These are phyloP conservation scores for Diaporthe amygdali DNA, from an alignment of 2,329 filamentous ascomycete species.

Conservation along the genomic window DNA sequence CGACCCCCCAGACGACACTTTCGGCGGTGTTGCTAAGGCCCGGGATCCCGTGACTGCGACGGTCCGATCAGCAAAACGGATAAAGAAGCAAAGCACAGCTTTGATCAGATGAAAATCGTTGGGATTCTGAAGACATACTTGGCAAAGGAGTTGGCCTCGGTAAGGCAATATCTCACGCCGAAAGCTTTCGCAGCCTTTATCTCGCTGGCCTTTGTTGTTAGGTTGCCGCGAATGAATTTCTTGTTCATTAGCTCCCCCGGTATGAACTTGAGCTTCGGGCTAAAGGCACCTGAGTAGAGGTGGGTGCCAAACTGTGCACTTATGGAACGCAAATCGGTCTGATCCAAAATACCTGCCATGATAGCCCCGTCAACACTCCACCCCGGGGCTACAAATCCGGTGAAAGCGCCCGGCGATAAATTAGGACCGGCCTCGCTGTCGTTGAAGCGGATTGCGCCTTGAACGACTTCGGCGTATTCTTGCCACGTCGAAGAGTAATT, in stretches of 20 bases:
- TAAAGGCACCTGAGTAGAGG: neutral
- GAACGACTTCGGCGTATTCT: neutral
- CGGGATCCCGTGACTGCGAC: neutral
- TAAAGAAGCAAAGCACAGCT: neutral
- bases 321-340: neutral
- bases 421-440: neutral
- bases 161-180: neutral
- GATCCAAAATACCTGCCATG: neutral
- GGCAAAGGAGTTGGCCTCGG: neutral
- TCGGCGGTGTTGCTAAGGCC: neutral
- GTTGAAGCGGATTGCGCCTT: neutral
- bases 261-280: neutral
- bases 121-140: neutral
- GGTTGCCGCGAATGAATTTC: neutral
- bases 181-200: neutral
- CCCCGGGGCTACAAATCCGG: neutral
- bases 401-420: neutral
- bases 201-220: neutral
- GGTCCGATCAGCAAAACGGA: neutral
- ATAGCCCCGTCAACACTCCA: neutral
- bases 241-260: neutral
- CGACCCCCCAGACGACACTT: neutral
- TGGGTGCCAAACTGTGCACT: neutral
- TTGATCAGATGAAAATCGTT: neutral
- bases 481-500: neutral